These are phyloP conservation scores for Haematococcus sp. DNA, from an alignment of 139 green algal species.

Conservation along the genomic window DNA sequence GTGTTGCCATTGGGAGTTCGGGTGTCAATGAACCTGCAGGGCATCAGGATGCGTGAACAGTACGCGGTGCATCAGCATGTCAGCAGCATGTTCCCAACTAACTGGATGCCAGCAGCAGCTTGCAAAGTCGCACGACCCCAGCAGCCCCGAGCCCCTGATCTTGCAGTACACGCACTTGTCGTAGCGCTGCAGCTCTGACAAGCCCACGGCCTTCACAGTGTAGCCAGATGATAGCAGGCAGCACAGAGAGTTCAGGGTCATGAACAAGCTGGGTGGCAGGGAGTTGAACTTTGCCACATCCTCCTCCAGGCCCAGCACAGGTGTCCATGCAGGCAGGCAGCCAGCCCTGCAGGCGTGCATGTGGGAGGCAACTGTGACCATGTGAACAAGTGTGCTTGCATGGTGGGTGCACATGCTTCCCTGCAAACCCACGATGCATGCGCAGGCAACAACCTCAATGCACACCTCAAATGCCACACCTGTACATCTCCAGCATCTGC, in stretches of 20 bases:
- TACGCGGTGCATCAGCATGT: no score
- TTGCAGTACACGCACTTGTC: slow-evolving; percentile 6
- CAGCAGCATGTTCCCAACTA: no score
- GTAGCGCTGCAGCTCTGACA: slow-evolving; percentile 18
- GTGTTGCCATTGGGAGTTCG: slow-evolving; percentile 15
- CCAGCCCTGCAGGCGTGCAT: slow-evolving; percentile 3
- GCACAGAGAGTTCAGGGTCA: slow-evolving; percentile 10
- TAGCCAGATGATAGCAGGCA: not conserved
- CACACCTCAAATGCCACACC: no score
- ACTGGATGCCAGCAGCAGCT: no score
- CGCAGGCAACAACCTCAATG: no score
- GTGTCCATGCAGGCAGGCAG: slow-evolving; percentile 25
- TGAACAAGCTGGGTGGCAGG: slow-evolving; percentile 29
- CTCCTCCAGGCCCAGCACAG: slow-evolving; percentile 10
- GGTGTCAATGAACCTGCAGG: slow-evolving; percentile 18
- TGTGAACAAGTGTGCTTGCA: no score
- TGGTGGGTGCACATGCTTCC: no score
- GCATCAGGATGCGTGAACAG: not conserved
- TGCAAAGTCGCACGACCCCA: no score
- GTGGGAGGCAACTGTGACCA: no score
- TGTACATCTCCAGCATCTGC: slow-evolving; percentile 24
- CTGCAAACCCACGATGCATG: no score
- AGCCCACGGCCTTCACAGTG: slow-evolving; percentile 5
- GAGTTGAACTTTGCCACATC: slow-evolving; percentile 25
- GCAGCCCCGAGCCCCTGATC: no score